A percentile compares a stretch with the other conserved stretches of the same genome.
Conservation (phyloP, 1,139 yeast species). For the Candida anutae region DNA sequence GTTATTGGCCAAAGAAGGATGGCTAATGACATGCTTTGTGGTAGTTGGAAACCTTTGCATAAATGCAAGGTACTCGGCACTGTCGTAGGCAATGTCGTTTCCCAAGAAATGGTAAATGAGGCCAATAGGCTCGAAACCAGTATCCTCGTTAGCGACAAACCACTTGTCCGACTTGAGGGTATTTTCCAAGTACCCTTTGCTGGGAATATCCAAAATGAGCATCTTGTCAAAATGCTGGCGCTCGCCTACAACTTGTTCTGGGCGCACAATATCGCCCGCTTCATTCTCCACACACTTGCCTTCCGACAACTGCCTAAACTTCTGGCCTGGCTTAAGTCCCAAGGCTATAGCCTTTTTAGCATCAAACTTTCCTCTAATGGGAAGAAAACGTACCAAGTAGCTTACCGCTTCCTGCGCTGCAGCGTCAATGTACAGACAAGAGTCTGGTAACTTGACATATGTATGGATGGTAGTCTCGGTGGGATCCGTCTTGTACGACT, state of each 20-base stretch:
- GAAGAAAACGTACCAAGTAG: slow-evolving; percentile 58
- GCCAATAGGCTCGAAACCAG: slow-evolving; percentile 33
- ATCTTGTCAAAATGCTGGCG: slow-evolving; percentile 51
- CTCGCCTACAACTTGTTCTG: slow-evolving; percentile 69
- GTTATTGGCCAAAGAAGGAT: slow-evolving; percentile 55
- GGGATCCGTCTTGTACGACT: slow-evolving; percentile 33
- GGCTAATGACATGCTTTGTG: slow-evolving; percentile 63
- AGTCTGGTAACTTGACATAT: slow-evolving; percentile 29
- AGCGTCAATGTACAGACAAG: slow-evolving; percentile 10
- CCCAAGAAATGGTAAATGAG: slow-evolving; percentile 73
- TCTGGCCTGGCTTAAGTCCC: slow-evolving; percentile 62
- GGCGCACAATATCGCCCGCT: slow-evolving; percentile 50
- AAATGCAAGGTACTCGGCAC: slow-evolving; percentile 36
- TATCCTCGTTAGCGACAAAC: slow-evolving; percentile 15
- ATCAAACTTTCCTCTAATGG: slow-evolving; percentile 73
- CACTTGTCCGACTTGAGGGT: slow-evolving; percentile 27
- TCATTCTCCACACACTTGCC: slow-evolving; percentile 54
- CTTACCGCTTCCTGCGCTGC: slow-evolving; percentile 30
- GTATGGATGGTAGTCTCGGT: slow-evolving; percentile 35
- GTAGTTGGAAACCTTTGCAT: slow-evolving; percentile 42
- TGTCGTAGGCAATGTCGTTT: slow-evolving; percentile 46
- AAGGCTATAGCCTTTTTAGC: slow-evolving; percentile 55
- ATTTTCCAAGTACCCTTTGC: slow-evolving; percentile 37
- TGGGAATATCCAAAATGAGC: slow-evolving; percentile 71
- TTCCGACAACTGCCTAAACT: slow-evolving; percentile 49